Conservation (phyloP, 164 flowering plant species). For the Macadamia tetraphylla region DNA sequence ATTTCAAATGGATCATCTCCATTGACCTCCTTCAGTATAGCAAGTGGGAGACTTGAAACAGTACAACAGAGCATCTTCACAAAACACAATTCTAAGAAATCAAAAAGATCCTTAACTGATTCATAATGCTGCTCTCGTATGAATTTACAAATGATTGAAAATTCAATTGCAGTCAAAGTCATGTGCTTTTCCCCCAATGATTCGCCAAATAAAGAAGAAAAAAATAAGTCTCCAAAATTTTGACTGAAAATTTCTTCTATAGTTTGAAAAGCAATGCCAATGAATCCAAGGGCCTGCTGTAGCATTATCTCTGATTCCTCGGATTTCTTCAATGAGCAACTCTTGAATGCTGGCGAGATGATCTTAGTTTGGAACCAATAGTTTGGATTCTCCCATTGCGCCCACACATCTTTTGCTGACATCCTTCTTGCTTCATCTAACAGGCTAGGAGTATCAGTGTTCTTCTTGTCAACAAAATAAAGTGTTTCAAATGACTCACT, state of each 20-base stretch:
- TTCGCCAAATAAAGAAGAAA: too few species aligned
- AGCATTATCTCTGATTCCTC: too few species aligned
- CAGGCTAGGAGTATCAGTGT: background rate
- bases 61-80: background rate
- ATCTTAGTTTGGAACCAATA: background rate
- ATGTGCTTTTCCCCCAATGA: too few species aligned
- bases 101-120: background rate
- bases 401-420: constrained; percentile 2
- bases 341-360: too few species aligned
- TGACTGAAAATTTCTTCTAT: too few species aligned
- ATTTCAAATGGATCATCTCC: background rate
- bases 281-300: too few species aligned
- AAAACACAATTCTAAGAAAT: background rate
- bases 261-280: too few species aligned
- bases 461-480: constrained; percentile 6
- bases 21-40: constrained; percentile 3
- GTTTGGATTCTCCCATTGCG: background rate
- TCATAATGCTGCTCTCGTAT: background rate
- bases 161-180: background rate
- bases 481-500: constrained; percentile 5
- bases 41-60: background rate
- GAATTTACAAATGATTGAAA: background rate
- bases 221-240: too few species aligned
- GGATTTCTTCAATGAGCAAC: too few species aligned
- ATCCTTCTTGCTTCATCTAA: background rate